A percentile compares a stretch with the other conserved stretches of the same genome.
Conservation (phyloP, 495 filamentous ascomycete genomes). For the Penicillium bialowiezense region DNA sequence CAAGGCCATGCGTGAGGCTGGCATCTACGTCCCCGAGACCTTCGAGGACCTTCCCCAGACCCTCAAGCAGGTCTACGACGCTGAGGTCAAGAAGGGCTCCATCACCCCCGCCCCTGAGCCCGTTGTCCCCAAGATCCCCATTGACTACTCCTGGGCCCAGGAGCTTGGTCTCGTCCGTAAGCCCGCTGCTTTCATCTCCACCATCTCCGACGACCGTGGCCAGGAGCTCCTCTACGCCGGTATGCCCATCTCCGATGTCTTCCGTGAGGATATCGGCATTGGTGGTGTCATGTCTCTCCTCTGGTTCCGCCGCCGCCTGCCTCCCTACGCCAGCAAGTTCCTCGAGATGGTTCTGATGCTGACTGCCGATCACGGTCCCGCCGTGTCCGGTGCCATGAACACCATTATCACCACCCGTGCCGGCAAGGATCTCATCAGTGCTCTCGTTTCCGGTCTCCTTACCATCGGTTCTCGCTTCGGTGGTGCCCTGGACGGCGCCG, state of each 20-base stretch:
- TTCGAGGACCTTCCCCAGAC: constrained; percentile 89
- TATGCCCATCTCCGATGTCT: constrained; percentile 99
- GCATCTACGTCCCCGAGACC: constrained; percentile 90
- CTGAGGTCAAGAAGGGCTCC: constrained; percentile 74
- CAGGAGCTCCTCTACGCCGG: constrained; percentile 98
- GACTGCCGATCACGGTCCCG: constrained; percentile 97
- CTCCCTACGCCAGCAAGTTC: constrained; percentile 95
- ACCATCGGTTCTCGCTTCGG: constrained; percentile 98
- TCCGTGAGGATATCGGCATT: constrained; percentile 97
- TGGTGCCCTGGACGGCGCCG: constrained; percentile 95
- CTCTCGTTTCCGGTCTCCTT: constrained; percentile 91
- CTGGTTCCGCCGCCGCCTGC: constrained; percentile 98
- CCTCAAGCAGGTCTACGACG: constrained; percentile 77
- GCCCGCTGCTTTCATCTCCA: constrained; percentile 99
- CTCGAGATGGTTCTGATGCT: constrained; percentile 99
- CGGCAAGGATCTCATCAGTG: constrained; percentile 95
- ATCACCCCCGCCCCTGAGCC: constrained; percentile 87
- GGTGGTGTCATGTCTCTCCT: constrained; percentile 99
- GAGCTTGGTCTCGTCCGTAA: constrained; percentile 99
- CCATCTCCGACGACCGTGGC: constrained; percentile 98
- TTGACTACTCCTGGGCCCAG: constrained; percentile 99
- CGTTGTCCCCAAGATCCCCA: constrained; percentile 95
- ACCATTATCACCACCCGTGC: constrained; percentile 99
- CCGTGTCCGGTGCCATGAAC: constrained; percentile 99
- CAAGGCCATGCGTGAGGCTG: constrained; percentile 90